phyloP scores from a whole-genome alignment of 257 asterid genomes.

The Nicotiana paniculata region DNA sequence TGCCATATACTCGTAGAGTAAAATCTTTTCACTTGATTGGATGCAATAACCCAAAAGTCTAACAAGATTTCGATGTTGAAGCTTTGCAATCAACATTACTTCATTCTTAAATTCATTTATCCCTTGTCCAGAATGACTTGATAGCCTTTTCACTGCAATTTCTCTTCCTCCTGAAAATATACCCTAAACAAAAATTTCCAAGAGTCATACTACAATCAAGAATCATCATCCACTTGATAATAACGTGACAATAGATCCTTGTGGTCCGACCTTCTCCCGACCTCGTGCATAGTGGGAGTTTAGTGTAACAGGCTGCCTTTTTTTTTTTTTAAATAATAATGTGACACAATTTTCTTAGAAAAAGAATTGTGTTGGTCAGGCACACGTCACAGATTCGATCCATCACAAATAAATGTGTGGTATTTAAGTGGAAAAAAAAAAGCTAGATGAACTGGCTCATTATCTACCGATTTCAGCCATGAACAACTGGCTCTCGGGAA shows the following conservation, averaged over 20 bases:
- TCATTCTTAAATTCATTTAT: constrained; percentile 6
- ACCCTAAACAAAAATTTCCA: background rate
- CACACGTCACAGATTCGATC: background rate
- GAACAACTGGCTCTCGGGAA: background rate
- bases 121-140: constrained; percentile 3
- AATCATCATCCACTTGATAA: background rate
- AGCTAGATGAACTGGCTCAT: background rate
- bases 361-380: background rate
- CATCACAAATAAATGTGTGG: background rate
- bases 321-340: too few relatives aligned
- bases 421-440: background rate
- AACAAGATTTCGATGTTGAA: constrained; percentile 5
- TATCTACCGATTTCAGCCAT: background rate
- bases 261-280: too few relatives aligned
- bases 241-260: background rate
- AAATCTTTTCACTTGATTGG: constrained; percentile 6
- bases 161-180: constrained; percentile 1
- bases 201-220: background rate
- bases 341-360: background rate
- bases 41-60: constrained; percentile 4
- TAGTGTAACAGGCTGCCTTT: too few relatives aligned
- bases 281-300: too few relatives aligned
- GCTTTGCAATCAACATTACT: constrained; percentile 5
- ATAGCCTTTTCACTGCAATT: constrained; percentile 3
- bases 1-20: constrained; percentile 6